Base-by-base conservation (phyloP, 164 flowering plant species). In the Warburgia ugandensis region DNA sequence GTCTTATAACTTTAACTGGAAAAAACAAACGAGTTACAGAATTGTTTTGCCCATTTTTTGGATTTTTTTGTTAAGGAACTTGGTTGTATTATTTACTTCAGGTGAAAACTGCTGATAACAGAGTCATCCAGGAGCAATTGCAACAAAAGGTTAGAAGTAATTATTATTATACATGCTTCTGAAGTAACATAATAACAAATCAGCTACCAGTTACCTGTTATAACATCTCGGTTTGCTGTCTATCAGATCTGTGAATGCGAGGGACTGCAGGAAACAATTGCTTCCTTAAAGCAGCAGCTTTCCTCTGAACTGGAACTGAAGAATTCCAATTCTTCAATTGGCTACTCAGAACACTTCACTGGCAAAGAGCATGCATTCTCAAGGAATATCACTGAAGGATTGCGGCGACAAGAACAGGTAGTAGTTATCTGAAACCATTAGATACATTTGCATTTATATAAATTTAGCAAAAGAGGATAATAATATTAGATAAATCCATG, bases 51-150 rank as follows among this genome's bases (percentile, higher is more conserved):
- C n/a, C n/a, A n/a, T n/a, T n/a, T n/a, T n/a, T n/a, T n/a, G n/a
- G n/a, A n/a, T n/a, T n/a, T n/a, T n/a, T n/a, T n/a, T n/a, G n/a
- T n/a, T n/a, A n/a, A n/a, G n/a, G n/a, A n/a, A n/a, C n/a, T 29
- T n/a, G n/a, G n/a, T n/a, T n/a, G 6, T 25, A 30, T 30, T 27
- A 16, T 51, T 47, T 51, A 4, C 36, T 60, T 50, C 55, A 69
- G 99, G 95, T 92, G 48, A 88, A 79, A 77, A 60, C 62, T 54
- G 97, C 95, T 6, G 97, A 92, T 57, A 86, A 86, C 69, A 77
- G 97, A 55, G 68, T 92, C 57, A 84, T 92, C 50, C 94, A 88
- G 59, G 99, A 92, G 71, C 99, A 92, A 69, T 83, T 88, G 50
- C 71, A 69, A 59, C 76, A 84, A 66, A 92, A 86, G 99, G 99